Evolutionary conservation across 139 green algal species (phyloP).

Genomic region (Tetradesmus obliquus): DNA sequence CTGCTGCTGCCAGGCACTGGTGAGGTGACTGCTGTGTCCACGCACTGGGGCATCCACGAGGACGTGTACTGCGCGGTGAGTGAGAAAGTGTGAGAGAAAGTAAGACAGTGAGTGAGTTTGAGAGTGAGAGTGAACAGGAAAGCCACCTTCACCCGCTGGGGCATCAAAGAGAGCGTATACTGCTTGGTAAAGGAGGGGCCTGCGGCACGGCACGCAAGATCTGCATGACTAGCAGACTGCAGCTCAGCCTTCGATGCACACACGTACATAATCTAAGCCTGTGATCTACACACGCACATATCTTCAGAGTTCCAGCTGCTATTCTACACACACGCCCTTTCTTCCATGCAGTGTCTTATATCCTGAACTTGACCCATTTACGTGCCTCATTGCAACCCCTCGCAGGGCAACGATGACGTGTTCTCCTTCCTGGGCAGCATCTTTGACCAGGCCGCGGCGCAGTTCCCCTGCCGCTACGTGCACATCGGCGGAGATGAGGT

Average conservation of each 20-base stretch:
- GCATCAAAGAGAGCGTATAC: no score
- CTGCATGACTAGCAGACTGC: no score
- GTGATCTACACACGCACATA: no score
- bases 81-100: background rate
- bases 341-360: background rate
- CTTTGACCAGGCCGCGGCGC: conserved; percentile 63
- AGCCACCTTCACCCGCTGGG: no score
- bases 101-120: background rate
- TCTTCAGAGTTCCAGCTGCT: background rate
- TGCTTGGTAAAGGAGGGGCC: no score
- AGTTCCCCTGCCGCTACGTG: conserved; percentile 74
- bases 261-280: no score
- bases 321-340: background rate
- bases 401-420: conserved; percentile 70
- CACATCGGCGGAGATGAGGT: conserved; percentile 81
- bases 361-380: background rate
- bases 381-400: background rate
- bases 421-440: conserved; percentile 73
- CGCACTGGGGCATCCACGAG: conserved; percentile 73
- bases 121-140: no score
- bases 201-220: no score
- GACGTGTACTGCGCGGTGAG: conserved; percentile 78
- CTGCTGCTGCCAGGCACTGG: conserved; percentile 49
- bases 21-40: conserved; percentile 61
- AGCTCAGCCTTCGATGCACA: no score